Evolutionary conservation across 805 yeast genomes (phyloP), one percentile per base, ranked within the genome.

Genomic region (Candida silvicultrix): DNA sequence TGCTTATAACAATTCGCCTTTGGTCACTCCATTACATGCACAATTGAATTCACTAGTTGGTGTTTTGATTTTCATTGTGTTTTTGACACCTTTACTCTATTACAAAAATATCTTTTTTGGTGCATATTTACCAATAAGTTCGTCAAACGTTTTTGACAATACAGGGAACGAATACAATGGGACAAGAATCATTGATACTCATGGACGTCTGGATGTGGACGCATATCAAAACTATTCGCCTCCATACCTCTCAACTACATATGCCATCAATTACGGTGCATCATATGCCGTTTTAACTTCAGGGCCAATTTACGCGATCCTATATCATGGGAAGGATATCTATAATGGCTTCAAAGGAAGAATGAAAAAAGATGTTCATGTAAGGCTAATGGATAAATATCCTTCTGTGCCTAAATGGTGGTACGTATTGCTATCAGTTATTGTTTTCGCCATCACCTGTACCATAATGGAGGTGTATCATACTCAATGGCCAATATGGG

Each of bases 401-500:
- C 69, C 69, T 8, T 85, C 80, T 51, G 83, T 78, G 25, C 88
- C 87, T 3, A 75, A 74, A 39, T 77, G 81, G 81, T 78, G 86
- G 83, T 82, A 73, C 54, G 65, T 77, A 15, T 67, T 81, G 41
- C 42, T 74, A 4, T 52, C 68, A 2, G 75, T 80, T 42, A 69
- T 81, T 18, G 62, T 67, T 1, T 63, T 80, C 45, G 70, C 73
- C 57, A 72, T 59, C 22, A 69, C 67, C 11, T 28, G 60, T 72
- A 29, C 55, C 63, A 35, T 63, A 58, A 1, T 74, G 72, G 62
- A 63, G 25, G 46, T 35, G 19, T 44, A 35, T 21, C 31, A 70
- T 42, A 65, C 73, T 1, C 65, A 63, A 31, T 51, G 49, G 49
- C 83, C 86, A 1, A 69, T 78, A 18, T 82, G 82, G 81, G 83